These are phyloP conservation scores for Gossypium gossypioides DNA, from an alignment of 441 rosid genomes.

Conservation along the genomic window DNA sequence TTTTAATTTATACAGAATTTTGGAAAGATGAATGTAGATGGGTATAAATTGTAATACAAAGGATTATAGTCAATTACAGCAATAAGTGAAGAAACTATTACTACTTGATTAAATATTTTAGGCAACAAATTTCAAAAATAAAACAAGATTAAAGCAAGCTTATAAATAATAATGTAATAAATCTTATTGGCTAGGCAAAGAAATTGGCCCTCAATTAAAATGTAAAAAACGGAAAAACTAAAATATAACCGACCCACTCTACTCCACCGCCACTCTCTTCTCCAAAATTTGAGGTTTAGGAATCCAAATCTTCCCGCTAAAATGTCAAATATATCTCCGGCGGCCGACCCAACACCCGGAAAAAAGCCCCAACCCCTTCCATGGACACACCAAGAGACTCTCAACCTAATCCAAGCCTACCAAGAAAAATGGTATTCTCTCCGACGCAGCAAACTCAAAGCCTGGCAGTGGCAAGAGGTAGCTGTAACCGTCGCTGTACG, in stretches of 20 bases:
- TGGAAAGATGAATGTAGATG: not conserved
- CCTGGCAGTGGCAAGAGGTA: conserved; percentile 50
- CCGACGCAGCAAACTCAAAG: conserved; percentile 38
- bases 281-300: not conserved
- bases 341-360: conserved; percentile 13
- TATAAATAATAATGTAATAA: too few relatives aligned
- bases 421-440: conserved; percentile 33
- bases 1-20: not conserved
- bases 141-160: too few relatives aligned
- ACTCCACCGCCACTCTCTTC: conserved; percentile 25
- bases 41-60: not conserved
- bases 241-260: not conserved
- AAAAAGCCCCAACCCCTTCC: conserved; percentile 38
- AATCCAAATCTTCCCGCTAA: not conserved
- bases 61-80: not conserved
- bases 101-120: not conserved
- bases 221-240: not conserved
- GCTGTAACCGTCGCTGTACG: conserved; percentile 41
- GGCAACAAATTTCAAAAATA: not conserved
- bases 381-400: conserved; percentile 48
- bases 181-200: too few relatives aligned
- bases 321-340: conserved; percentile 11
- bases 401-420: conserved; percentile 20
- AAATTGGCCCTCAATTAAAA: too few relatives aligned
- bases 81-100: not conserved